Base-by-base conservation (phyloP, 164 flowering plant genomes). In the Vitis rotundifolia region DNA sequence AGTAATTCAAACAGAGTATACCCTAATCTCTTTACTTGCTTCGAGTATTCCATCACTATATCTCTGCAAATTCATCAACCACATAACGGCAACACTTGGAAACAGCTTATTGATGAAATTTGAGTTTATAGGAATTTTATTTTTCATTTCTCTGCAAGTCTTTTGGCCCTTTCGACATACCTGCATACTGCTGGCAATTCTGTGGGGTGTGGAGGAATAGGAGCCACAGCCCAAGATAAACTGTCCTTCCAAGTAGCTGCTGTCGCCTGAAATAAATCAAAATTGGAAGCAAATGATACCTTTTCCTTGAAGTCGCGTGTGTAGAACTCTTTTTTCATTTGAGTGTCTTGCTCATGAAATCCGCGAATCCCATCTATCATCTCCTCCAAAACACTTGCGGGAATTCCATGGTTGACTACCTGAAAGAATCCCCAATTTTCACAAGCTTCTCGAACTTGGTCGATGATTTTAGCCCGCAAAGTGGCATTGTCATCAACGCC, bases 391-490 rank as follows among this genome's bases (percentile, higher is more conserved):
- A 80, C 71, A 2, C 31, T 52, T 2, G 3, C 3, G 1, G 78
- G 80, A 37, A 86, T 72, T 1, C 86, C 84, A 71, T 84, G 90
- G 61, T 81, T 81, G 49, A 81, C 59, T 59, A 81, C 80, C 68
- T 80, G 81, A n/a, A 86, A 83, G 67, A 86, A 83, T 7, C 88
- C 88, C 81, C 83, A 79, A 0, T 22, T 67, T 59, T 80, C 78
- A 0, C 71, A 28, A 14, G 86, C 90, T 3, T 13, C 19, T 19
- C 68, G 50, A 13, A 86, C 68, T 62, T 77, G 11, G 2, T 74
- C 75, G 0, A 81, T 67, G 3, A 81, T 69, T 60, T 73, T 67
- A 2, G 19, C 9, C 3, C 76, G 76, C 7, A 8, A 28, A 26
- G 3, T 49, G 49, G 71, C 37, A 10, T 71, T 75, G 13, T 58